Base-by-base conservation (phyloP, 768 basidiomycete genomes). In the Phanerodontia chrysosporium region DNA sequence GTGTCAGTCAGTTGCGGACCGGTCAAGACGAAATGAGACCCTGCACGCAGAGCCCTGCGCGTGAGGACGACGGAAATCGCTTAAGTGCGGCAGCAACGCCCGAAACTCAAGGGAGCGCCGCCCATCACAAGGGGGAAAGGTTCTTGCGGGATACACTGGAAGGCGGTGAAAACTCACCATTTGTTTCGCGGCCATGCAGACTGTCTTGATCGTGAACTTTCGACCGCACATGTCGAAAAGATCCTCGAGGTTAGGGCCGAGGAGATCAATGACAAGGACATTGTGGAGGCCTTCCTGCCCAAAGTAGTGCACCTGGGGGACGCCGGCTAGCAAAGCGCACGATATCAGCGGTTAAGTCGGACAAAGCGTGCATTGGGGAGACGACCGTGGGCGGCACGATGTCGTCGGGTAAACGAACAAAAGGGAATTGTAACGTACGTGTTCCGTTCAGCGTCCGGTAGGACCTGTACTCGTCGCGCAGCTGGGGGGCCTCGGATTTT, bases 201-300 rank as follows among this genome's bases (percentile, higher is more conserved):
- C 96, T 0, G 96, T 98, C 83, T 99, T 99, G 73, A 96, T 87
- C 54, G 85, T 85, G 76, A 98, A 99, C 76, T 98, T 98, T 64
- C 96, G 88, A n/a, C 89, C 86, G 71, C 95, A 98, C 93, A 97
- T 95, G 75, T 98, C 96, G 70, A 99, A 98, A 32, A 99, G 81
- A 70, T 99, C 96, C 75, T 99, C 96, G 45, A 99, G 77, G 67
- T 95, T 96, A 22, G 96, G 96, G n/a, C 96, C 97, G 14, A 99
- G 81, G 29, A 99, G 80, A 76, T 99, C 96, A 61, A 95, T 91
- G 71, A 91, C 90, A 51, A 92, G 83, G 58, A 92, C 92, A 73
- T 99, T 99, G 77, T 99, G 97, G 44, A 98, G 81, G 14, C 96
- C 97, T 74, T 99, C 96, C 73, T 97, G 95, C 49, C 96, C 96